phyloP scores from a whole-genome alignment of 1,284 basidiomycete species.

The Bondarzewia mesenterica region DNA sequence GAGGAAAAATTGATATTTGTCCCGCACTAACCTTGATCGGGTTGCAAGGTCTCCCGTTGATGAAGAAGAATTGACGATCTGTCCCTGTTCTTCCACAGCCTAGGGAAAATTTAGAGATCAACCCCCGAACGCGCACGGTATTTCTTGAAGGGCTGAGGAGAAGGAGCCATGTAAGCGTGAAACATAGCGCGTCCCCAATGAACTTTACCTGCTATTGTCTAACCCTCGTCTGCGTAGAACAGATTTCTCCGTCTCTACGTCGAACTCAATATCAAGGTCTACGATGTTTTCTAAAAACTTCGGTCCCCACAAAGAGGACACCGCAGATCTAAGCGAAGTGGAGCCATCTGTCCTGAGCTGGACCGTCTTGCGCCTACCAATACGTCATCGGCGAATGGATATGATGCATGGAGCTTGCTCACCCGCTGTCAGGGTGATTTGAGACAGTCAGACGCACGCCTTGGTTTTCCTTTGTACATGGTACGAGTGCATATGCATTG shows the following conservation, averaged over 20 bases:
- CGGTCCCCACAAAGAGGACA: conserved; percentile 79
- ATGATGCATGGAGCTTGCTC: conserved; percentile 14
- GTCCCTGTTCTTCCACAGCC: conserved; percentile 69
- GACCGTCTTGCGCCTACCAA: conserved; percentile 54
- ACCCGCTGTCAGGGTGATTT: conserved; percentile 73
- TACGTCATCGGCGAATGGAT: conserved; percentile 1
- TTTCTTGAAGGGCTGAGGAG: conserved; percentile 20
- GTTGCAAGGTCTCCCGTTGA: conserved; percentile 90
- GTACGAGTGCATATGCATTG: conserved; percentile 87
- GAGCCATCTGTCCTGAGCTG: conserved; percentile 72
- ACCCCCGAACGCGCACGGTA: conserved; percentile 56
- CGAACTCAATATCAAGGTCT: conserved; percentile 66
- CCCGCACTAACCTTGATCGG: conserved; percentile 55
- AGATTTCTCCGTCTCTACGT: conserved; percentile 55
- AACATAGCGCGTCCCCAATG: no score
- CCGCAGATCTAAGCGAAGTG: conserved; percentile 54
- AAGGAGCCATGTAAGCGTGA: not conserved
- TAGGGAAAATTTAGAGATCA: conserved; percentile 72
- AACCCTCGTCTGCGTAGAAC: conserved; percentile 27
- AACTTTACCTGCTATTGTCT: conserved; percentile 19
- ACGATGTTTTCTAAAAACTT: conserved; percentile 72
- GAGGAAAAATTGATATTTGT: not conserved
- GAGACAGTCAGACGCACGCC: conserved; percentile 74
- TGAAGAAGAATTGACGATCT: conserved; percentile 90
- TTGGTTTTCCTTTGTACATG: conserved; percentile 43